phyloP scores from a whole-genome alignment of 495 filamentous ascomycete genomes.

The Podospora conica region DNA sequence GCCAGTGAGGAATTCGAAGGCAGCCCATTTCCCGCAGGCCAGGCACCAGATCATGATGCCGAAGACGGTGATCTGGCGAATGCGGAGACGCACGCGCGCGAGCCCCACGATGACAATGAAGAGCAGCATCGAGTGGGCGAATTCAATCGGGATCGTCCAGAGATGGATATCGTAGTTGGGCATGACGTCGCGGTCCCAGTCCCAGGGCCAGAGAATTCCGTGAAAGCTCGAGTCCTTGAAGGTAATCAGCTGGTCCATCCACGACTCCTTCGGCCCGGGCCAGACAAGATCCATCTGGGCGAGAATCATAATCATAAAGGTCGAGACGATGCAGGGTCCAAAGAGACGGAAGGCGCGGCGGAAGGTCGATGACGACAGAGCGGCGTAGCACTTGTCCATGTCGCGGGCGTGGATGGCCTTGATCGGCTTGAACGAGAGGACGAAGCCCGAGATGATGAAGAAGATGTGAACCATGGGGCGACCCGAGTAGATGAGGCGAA shows the following conservation, averaged over 20 bases:
- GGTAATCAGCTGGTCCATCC: constrained; percentile 42
- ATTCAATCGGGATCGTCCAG: constrained; percentile 65
- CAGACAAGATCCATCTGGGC: constrained; percentile 45
- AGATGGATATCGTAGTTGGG: constrained; percentile 54
- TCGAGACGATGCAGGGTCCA: constrained; percentile 52
- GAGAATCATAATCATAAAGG: constrained; percentile 49
- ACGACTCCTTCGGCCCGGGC: constrained; percentile 25
- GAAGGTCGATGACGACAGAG: constrained; percentile 56
- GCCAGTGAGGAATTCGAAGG: constrained; percentile 54
- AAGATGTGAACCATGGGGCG: constrained; percentile 69
- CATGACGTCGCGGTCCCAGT: constrained; percentile 48
- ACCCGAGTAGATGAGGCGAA: constrained; percentile 58
- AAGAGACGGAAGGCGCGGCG: constrained; percentile 59
- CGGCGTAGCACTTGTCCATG: constrained; percentile 26
- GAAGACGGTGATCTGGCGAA: constrained; percentile 43
- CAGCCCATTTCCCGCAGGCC: constrained; percentile 52
- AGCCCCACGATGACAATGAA: constrained; percentile 53
- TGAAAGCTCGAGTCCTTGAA: constrained; percentile 44
- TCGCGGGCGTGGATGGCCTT: constrained; percentile 51
- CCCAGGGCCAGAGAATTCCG: constrained; percentile 47
- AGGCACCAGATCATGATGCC: constrained; percentile 50
- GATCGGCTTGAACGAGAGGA: constrained; percentile 59
- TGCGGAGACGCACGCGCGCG: constrained; percentile 40
- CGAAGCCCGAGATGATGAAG: constrained; percentile 68
- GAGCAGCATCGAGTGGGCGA: constrained; percentile 56